Evolutionary conservation across 331 rosid species (phyloP).

Genomic region (Ulmus americana): DNA sequence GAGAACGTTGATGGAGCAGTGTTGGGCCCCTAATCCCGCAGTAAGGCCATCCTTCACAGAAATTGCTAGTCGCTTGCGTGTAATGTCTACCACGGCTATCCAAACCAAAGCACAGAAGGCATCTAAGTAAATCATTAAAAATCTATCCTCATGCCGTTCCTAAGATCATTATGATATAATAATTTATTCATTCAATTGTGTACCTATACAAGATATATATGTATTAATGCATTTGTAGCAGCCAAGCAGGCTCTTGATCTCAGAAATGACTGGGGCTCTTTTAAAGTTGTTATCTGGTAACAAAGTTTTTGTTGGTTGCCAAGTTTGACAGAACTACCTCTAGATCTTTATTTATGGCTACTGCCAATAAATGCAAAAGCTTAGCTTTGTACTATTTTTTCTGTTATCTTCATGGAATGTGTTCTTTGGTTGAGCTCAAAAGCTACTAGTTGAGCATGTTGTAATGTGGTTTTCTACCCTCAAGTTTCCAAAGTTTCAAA

Average conservation of each 20-base stretch:
- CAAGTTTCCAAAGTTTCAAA: too few species aligned
- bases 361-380: too few species aligned
- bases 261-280: background rate
- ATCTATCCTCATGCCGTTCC: constrained; percentile 20
- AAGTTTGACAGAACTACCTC: background rate
- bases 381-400: too few species aligned
- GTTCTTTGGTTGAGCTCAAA: too few species aligned
- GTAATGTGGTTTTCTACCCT: too few species aligned
- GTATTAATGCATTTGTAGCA: constrained; percentile 15
- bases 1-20: constrained; percentile 85
- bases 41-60: constrained; percentile 88
- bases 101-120: constrained; percentile 70
- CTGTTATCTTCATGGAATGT: too few species aligned
- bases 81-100: constrained; percentile 61
- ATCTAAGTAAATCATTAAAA: constrained; percentile 40
- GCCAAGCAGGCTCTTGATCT: constrained; percentile 2
- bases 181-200: constrained; percentile 38
- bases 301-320: constrained; percentile 12
- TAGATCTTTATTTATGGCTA: background rate
- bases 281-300: background rate
- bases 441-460: too few species aligned
- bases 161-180: background rate
- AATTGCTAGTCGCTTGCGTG: constrained; percentile 68
- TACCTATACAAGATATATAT: constrained; percentile 17
- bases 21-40: constrained; percentile 93